Conservation (phyloP, 2,329 filamentous ascomycete genomes). For the Capronia coronata region DNA sequence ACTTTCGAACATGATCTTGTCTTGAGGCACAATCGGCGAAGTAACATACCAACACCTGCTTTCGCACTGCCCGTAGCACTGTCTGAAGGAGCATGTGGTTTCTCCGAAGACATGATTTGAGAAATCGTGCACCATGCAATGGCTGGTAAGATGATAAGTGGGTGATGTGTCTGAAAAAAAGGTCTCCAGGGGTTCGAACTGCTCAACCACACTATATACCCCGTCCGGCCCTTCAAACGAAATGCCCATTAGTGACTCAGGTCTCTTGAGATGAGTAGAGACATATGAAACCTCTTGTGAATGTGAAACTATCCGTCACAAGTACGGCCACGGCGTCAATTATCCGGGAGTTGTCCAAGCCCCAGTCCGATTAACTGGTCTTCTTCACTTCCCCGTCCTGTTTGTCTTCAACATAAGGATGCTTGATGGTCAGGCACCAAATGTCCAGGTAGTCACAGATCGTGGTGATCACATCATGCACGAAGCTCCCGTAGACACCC, state of each 20-base stretch:
- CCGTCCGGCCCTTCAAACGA: background rate
- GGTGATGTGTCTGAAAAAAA: background rate
- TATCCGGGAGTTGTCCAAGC: background rate
- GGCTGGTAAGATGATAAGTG: background rate
- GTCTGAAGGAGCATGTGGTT: background rate
- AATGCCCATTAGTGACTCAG: background rate
- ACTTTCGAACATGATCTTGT: background rate
- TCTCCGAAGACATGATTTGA: constrained; percentile 10
- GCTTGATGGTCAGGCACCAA: constrained; percentile 97
- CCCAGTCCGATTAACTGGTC: constrained; percentile 16
- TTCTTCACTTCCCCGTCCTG: constrained; percentile 22
- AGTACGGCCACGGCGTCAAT: too few relatives aligned
- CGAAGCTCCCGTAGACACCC: constrained; percentile 95
- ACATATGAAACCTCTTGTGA: background rate
- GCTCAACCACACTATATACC: constrained; percentile 1
- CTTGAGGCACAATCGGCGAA: background rate
- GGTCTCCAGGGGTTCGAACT: background rate
- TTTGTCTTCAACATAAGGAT: constrained; percentile 50
- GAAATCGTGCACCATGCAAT: background rate
- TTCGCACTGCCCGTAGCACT: background rate
- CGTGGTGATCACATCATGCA: constrained; percentile 89
- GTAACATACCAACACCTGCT: constrained; percentile 1
- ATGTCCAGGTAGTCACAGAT: constrained; percentile 98
- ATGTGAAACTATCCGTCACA: background rate
- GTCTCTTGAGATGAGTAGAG: background rate